Evolutionary conservation across 805 yeast species (phyloP).

Genomic region (Phaffomyces antillensis): DNA sequence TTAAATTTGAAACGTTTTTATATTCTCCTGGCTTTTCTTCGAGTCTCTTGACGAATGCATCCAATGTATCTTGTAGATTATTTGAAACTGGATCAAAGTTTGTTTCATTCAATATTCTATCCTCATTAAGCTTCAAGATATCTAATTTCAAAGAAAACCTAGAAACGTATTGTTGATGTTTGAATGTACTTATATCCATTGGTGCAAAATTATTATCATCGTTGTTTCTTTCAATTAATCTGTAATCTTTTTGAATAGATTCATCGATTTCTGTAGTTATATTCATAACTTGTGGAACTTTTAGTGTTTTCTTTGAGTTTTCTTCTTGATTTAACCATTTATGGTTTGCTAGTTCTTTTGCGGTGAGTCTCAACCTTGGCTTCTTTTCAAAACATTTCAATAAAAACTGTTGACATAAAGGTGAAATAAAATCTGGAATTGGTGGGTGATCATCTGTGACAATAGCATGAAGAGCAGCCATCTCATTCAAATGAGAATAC

Average conservation of each 20-base stretch:
- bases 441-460: conserved; percentile 71
- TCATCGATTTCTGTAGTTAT: conserved; percentile 1
- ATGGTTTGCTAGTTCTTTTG: conserved; percentile 48
- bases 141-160: conserved; percentile 9
- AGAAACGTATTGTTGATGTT: conserved; percentile 8
- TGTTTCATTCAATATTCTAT: neutral
- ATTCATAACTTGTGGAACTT: neutral
- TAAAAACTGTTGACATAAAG: conserved; percentile 47
- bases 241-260: conserved; percentile 7
- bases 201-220: conserved; percentile 19
- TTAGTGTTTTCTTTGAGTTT: neutral
- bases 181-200: conserved; percentile 13
- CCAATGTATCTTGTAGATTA: neutral
- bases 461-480: conserved; percentile 79
- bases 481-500: conserved; percentile 63
- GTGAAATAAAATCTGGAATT: conserved; percentile 46
- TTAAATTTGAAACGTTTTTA: neutral
- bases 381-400: conserved; percentile 65
- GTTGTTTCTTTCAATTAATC: conserved; percentile 16
- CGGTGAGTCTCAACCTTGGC: conserved; percentile 51
- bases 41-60: neutral
- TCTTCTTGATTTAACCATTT: conserved; percentile 42
- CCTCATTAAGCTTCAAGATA: conserved; percentile 5
- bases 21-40: neutral
- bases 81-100: conserved; percentile 13